Evolutionary conservation across 2,329 filamentous ascomycete species (phyloP), one percentile per base, ranked within the genome.

Genomic region (Aspergillus puulaauensis): DNA sequence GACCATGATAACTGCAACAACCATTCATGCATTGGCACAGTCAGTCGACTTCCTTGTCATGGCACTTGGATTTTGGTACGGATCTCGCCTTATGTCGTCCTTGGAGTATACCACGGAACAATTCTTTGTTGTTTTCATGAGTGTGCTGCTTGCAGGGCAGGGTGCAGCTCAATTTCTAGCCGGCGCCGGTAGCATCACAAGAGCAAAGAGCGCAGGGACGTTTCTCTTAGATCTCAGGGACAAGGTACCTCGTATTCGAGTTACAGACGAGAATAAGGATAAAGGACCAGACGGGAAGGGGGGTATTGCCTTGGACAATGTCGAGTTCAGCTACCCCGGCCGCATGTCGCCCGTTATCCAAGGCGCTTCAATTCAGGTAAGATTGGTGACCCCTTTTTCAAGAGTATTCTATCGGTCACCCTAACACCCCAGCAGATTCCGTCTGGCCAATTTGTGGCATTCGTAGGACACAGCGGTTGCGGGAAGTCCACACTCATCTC

Each of bases 401-500:
- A n/a, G 14, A 37, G 15, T n/a, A 37, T 37, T 14, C 35, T n/a
- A n/a, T 37, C 14, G 15, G 31, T 24, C 23, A 39, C 14, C 9
- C 48, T 55, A 21, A 59, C 47, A 31, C 9, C 17, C 40, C 5
- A 7, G 21, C 21, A 75, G 58, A 75, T 82, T 57, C 65, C 74
- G 52, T 75, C 75, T 7, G 81, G 82, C 11, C 76, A 83, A 44
- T 84, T 80, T 50, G 74, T 80, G 4, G 83, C 82, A 0, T 73
- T 85, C 24, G 83, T 86, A 0, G 83, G 83, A 5, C 77, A 82
- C 1, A 84, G 80, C 1, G 83, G 84, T 5, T 84, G 82, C 55
- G 84, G 84, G 2, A 78, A 93, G 75, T 89, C 86, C 0, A 90
- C 86, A 15, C 85, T 90, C 41, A 83, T 93, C 33, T 75, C 76